Evolutionary conservation across 768 basidiomycete genomes (phyloP).

Genomic region (Termitomyces sp.): DNA sequence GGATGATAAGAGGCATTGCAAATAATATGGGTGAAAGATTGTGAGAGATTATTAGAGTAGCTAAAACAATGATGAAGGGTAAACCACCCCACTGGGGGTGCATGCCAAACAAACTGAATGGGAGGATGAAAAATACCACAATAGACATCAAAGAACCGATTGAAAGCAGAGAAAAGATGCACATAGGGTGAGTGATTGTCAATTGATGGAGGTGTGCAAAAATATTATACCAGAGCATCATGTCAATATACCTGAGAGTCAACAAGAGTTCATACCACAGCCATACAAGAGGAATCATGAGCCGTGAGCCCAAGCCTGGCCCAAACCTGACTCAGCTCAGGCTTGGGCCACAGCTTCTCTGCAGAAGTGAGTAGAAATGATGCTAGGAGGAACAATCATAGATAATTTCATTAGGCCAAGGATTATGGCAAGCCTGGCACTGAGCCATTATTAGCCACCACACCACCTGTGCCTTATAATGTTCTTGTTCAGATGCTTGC

Average conservation of each 20-base stretch:
- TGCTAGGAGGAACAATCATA: too few relatives aligned
- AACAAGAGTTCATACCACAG: slow-evolving; percentile 18
- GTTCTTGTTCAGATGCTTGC: slow-evolving; percentile 70
- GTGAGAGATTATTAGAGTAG: slow-evolving; percentile 7
- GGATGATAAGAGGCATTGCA: slow-evolving; percentile 16
- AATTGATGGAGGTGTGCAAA: slow-evolving; percentile 6
- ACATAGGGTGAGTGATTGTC: slow-evolving; percentile 18
- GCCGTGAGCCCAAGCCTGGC: too few relatives aligned
- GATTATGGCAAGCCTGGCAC: slow-evolving; percentile 22
- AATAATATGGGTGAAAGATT: slow-evolving; percentile 19
- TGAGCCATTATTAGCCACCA: slow-evolving; percentile 11
- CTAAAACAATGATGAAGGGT: slow-evolving; percentile 15
- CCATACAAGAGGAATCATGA: slow-evolving; percentile 19
- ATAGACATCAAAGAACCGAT: slow-evolving; percentile 10
- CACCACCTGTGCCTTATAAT: slow-evolving; percentile 30
- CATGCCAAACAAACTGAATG: slow-evolving; percentile 17
- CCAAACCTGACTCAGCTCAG: too few relatives aligned
- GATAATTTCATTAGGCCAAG: too few relatives aligned
- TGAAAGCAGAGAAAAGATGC: slow-evolving; percentile 11
- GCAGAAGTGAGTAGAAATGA: too few relatives aligned
- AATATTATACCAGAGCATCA: slow-evolving; percentile 4
- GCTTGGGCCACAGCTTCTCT: too few relatives aligned
- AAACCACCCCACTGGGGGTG: slow-evolving; percentile 24
- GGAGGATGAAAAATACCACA: slow-evolving; percentile 13
- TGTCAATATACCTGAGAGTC: slow-evolving; percentile 17